Evolutionary conservation across 2,329 filamentous ascomycete genomes (phyloP).

Genomic region (Xylaria sp.): DNA sequence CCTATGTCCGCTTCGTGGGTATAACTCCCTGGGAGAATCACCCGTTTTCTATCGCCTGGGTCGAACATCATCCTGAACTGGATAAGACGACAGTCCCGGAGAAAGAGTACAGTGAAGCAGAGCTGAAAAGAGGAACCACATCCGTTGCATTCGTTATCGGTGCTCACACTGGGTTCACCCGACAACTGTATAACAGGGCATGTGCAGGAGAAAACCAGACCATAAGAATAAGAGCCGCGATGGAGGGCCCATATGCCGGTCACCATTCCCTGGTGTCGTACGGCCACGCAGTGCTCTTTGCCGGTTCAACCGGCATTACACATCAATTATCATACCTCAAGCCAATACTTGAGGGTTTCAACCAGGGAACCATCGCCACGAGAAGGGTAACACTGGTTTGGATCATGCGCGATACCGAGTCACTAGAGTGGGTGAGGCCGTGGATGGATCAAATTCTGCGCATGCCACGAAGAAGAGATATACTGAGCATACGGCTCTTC

Average conservation of each 20-base stretch:
- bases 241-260: constrained; percentile 88
- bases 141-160: constrained; percentile 82
- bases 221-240: constrained; percentile 69
- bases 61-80: constrained; percentile 54
- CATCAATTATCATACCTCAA: constrained; percentile 89
- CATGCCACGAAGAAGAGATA: constrained; percentile 78
- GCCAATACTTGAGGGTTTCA: constrained; percentile 71
- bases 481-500: constrained; percentile 86
- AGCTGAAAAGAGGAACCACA: constrained; percentile 44
- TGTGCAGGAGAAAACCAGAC: constrained; percentile 53
- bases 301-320: constrained; percentile 91
- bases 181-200: constrained; percentile 75
- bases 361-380: constrained; percentile 73
- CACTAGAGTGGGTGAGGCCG: constrained; percentile 89
- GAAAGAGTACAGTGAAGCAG: constrained; percentile 33
- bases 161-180: constrained; percentile 85
- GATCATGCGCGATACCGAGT: constrained; percentile 87
- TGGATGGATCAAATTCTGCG: constrained; percentile 78
- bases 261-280: constrained; percentile 89
- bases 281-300: constrained; percentile 87
- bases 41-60: constrained; percentile 79
- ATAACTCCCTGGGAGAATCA: constrained; percentile 73
- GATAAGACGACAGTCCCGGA: constrained; percentile 44
- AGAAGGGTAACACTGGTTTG: constrained; percentile 83
- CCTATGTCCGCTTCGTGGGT: constrained; percentile 71